A percentile compares a stretch with the other conserved stretches of the same genome.
Evolutionary conservation across 106 monocot genomes (phyloP).

Genomic region (Dendrobium huoshanense): DNA sequence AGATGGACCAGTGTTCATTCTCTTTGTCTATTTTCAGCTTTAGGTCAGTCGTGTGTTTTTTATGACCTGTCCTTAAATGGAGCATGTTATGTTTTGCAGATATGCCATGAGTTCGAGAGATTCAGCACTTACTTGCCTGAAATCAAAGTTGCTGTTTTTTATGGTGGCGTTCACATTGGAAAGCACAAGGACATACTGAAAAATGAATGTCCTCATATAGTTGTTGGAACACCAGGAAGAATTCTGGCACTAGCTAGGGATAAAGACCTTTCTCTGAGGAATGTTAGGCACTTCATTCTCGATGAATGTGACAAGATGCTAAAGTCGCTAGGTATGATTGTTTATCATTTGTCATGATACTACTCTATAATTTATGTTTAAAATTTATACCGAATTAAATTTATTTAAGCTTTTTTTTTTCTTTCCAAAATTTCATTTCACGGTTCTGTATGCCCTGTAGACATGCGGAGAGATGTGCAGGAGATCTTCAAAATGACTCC

Average conservation of each 20-base stretch:
- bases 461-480: constrained; percentile 99
- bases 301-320: constrained; percentile 99
- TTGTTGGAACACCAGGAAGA: constrained; percentile 97
- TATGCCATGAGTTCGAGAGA: constrained; percentile 96
- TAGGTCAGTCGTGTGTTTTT: too few relatives aligned
- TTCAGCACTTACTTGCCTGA: constrained; percentile 92
- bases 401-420: background rate
- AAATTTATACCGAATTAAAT: background rate
- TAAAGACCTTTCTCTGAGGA: constrained; percentile 87
- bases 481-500: constrained; percentile 99
- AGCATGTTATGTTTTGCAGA: constrained; percentile 37
- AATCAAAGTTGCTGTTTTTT: constrained; percentile 91
- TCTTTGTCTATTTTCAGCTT: background rate
- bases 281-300: constrained; percentile 98
- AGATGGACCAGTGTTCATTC: background rate
- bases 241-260: constrained; percentile 89
- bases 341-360: background rate
- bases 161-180: constrained; percentile 86
- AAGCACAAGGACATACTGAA: constrained; percentile 88
- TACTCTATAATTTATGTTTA: background rate
- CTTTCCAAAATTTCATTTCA: constrained; percentile 7
- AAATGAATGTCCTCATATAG: constrained; percentile 98
- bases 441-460: constrained; percentile 40
- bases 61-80: background rate
- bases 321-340: constrained; percentile 35